Percentiles rank a stretch among this genome's conserved stretches.
Evolutionary conservation across 345 rosid species (phyloP).

Genomic region (Lepidium sativum): DNA sequence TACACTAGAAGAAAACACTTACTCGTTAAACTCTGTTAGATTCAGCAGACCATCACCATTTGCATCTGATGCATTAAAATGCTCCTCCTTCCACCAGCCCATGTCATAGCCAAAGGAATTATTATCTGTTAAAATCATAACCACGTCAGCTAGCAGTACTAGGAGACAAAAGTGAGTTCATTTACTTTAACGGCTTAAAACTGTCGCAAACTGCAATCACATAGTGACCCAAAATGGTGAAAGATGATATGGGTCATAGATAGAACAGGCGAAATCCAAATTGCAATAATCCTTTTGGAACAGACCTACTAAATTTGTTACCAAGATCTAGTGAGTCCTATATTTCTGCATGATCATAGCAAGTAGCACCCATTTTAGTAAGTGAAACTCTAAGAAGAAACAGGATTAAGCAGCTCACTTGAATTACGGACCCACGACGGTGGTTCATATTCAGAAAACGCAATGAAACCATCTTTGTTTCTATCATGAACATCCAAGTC

Average conservation of each 20-base stretch:
- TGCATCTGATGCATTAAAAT: slow-evolving; percentile 92
- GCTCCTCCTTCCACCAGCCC: slow-evolving; percentile 99
- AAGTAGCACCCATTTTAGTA: neutral
- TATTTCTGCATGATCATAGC: neutral
- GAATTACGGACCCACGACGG: slow-evolving; percentile 76
- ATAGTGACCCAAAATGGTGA: neutral
- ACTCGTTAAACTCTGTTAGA: slow-evolving; percentile 94
- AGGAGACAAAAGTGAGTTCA: neutral
- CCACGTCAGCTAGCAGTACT: slow-evolving; percentile 10
- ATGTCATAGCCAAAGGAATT: slow-evolving; percentile 66
- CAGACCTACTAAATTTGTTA: neutral
- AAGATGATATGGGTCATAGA: neutral
- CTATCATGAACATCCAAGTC: slow-evolving; percentile 89
- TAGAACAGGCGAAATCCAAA: neutral
- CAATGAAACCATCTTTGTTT: slow-evolving; percentile 72
- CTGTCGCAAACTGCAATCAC: neutral
- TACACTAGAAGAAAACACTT: slow-evolving; percentile 26
- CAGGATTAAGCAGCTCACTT: slow-evolving; percentile 32
- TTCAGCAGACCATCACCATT: slow-evolving; percentile 86
- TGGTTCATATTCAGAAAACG: slow-evolving; percentile 81
- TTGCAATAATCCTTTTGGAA: neutral
- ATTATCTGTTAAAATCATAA: slow-evolving; percentile 35
- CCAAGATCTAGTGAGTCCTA: neutral
- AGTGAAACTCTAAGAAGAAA: neutral
- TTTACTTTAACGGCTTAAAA: neutral